These are phyloP conservation scores for Fagus sylvatica DNA, from an alignment of 306 rosid species.

Conservation along the genomic window DNA sequence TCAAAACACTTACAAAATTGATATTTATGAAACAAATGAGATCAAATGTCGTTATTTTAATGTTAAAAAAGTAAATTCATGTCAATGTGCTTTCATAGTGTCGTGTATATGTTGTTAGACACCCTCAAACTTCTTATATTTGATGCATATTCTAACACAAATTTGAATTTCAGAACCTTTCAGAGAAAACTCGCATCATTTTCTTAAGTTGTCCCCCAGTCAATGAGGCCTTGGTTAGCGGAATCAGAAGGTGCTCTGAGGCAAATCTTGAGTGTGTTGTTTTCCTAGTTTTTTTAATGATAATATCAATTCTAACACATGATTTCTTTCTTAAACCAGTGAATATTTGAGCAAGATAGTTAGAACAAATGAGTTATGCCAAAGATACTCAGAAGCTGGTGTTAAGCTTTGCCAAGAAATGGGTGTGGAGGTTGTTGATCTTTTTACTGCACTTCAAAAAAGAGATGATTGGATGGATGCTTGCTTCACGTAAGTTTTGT, in stretches of 20 bases:
- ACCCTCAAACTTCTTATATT: background rate
- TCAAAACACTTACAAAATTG: background rate
- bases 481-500: conserved; percentile 75
- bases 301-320: background rate
- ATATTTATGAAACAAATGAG: background rate
- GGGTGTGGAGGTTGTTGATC: conserved; percentile 72
- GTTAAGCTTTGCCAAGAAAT: conserved; percentile 70
- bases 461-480: conserved; percentile 62
- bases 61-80: background rate
- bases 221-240: conserved; percentile 59
- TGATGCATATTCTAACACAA: conserved; percentile 32
- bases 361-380: conserved; percentile 85
- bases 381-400: conserved; percentile 81
- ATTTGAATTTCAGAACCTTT: conserved; percentile 62
- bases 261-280: conserved; percentile 10
- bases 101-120: background rate
- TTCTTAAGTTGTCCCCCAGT: conserved; percentile 85
- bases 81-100: background rate
- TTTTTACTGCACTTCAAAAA: conserved; percentile 68
- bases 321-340: conserved; percentile 40
- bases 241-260: conserved; percentile 52
- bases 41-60: background rate
- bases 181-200: conserved; percentile 65
- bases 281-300: conserved; percentile 1
- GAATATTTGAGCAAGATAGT: conserved; percentile 60